A percentile compares a stretch with the other conserved stretches of the same genome.
Evolutionary conservation across 495 filamentous ascomycete species (phyloP).

Genomic region (Aspergillus mulundensis): DNA sequence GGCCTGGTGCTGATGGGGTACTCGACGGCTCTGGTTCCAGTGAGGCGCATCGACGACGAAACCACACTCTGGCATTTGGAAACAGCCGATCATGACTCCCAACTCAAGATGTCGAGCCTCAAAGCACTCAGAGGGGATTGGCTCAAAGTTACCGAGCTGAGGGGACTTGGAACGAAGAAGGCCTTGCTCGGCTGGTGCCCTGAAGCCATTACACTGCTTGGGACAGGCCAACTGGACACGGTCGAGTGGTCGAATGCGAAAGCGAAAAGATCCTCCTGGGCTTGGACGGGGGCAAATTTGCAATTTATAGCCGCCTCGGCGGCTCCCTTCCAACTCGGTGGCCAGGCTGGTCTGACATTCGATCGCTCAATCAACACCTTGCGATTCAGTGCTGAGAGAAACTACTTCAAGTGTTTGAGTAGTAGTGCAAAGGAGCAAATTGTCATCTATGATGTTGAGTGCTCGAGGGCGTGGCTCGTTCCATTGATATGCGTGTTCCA

Average conservation of each 20-base stretch:
- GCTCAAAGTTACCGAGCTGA: background rate
- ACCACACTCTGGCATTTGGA: background rate
- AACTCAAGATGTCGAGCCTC: background rate
- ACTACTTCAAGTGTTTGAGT: background rate
- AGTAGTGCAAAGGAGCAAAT: background rate
- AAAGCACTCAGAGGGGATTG: background rate
- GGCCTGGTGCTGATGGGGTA: background rate
- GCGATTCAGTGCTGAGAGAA: background rate
- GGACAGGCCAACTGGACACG: background rate
- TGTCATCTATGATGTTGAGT: background rate
- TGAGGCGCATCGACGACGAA: background rate
- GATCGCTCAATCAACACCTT: background rate
- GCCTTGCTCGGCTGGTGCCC: background rate
- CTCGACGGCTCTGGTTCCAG: background rate
- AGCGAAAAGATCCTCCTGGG: background rate
- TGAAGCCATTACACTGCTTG: background rate
- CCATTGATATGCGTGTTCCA: background rate
- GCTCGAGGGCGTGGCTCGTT: background rate
- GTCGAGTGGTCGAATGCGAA: background rate
- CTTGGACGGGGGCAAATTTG: background rate
- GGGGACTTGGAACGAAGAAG: background rate
- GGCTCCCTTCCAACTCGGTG: background rate
- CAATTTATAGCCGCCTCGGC: background rate
- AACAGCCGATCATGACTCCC: background rate
- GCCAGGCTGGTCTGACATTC: background rate